Base-by-base conservation (phyloP, 129 eudicot species). In the Pittosporum tobira region DNA sequence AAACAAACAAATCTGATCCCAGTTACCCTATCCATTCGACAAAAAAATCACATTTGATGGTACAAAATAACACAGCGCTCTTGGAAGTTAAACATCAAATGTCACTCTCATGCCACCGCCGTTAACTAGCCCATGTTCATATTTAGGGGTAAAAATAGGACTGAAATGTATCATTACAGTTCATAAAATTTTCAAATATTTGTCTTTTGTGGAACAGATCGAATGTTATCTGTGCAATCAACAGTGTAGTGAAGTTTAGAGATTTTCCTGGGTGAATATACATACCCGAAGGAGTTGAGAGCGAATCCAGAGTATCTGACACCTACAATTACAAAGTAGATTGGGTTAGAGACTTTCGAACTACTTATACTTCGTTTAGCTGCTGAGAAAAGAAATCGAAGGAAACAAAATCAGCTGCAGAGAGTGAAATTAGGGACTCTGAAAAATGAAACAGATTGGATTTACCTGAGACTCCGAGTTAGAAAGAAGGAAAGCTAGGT, bases 281-380 rank as follows among this genome's bases (percentile, higher is more conserved):
- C 69, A 42, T 52, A 80, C 86, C 86, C 19, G 86, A 72, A 68
- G 66, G 57, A 54, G 51, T 34, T 20, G 71, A 75, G 5, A 20
- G 51, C 9, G 86, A 73, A 29, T 78, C 79, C 11, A 31, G 22
- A 55, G 73, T 43, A 71, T 43, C 72, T 29, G 53, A 16, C 30
- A 11, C 73, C 86, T 75, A 28, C 29, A 48, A 34, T 9, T 19
- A 59, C 44, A 0, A 36, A 50, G 4, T 36, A 4, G 6, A 19
- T 51, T 0, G 6, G 26, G 13, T 23, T n/a, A 15, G 19, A 48
- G 13, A 50, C 2, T 20, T 48, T 4, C 21, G 20, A 48, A 27
- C 4, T 28, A 26, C 60, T 2, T 14, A 11, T 28, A 14, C 24
- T 51, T 34, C 13, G 57, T 51, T 51, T 8, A 38, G 46, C 19